Conservation (phyloP, 306 rosid species). For the Malus sieversii region DNA sequence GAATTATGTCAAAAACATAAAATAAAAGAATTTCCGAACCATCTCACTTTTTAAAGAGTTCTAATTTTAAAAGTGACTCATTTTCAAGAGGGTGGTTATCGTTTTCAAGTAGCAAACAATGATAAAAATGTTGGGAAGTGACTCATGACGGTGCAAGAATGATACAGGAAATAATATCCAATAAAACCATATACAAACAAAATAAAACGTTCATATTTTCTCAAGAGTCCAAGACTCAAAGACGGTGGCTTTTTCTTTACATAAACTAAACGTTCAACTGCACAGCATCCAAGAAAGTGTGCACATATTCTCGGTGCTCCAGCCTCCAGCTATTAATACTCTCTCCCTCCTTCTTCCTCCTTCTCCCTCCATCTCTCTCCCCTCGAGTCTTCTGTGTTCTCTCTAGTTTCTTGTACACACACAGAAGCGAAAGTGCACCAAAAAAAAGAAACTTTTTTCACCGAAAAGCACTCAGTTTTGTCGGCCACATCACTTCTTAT, state of each 20-base stretch:
- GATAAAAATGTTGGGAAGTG: neutral
- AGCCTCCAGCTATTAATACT: conserved; percentile 21
- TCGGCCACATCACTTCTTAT: conserved; percentile 18
- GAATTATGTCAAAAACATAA: fast-evolving
- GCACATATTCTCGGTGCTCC: conserved; percentile 26
- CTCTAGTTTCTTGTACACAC: neutral
- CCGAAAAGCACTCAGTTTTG: conserved; percentile 40
- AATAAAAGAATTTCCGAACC: fast-evolving
- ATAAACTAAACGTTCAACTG: conserved; percentile 49
- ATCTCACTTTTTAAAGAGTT: no score
- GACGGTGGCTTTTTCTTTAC: neutral
- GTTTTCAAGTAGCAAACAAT: no score
- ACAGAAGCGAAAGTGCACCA: conserved; percentile 15
- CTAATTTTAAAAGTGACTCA: fast-evolving
- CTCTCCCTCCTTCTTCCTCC: conserved; percentile 4
- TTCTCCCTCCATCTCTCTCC: neutral
- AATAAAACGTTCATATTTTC: conserved; percentile 59
- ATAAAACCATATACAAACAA: conserved; percentile 32
- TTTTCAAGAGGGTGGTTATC: no score
- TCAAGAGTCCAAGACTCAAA: neutral
- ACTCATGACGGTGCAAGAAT: neutral
- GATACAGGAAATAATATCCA: neutral
- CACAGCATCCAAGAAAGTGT: conserved; percentile 49
- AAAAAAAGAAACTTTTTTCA: conserved; percentile 29
- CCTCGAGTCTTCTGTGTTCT: neutral